Evolutionary conservation across 2,329 filamentous ascomycete genomes (phyloP).

Genomic region (Pestalotiopsis sp.): DNA sequence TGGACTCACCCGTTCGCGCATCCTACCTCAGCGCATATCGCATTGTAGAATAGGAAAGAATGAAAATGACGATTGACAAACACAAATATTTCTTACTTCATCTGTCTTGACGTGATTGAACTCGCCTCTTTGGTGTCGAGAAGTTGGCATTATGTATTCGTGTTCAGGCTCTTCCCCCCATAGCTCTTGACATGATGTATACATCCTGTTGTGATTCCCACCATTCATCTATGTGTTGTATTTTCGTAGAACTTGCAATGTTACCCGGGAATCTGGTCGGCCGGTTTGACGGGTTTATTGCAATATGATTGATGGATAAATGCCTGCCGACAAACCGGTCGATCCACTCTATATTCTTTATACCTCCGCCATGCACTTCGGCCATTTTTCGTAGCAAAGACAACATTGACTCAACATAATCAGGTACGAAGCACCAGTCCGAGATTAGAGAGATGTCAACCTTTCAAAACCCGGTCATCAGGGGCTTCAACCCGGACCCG

Average conservation of each 20-base stretch:
- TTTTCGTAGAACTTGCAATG: no score
- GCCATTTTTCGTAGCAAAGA: background rate
- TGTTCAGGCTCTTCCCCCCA: no score
- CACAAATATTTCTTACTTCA: background rate
- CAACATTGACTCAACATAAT: background rate
- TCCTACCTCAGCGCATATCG: slow-evolving; percentile 28
- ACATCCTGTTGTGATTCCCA: no score
- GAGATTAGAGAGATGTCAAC: slow-evolving; percentile 9
- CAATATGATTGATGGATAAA: slow-evolving; percentile 24
- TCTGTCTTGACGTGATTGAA: no score
- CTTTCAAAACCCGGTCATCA: slow-evolving; percentile 56
- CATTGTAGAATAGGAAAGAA: slow-evolving; percentile 35
- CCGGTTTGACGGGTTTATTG: no score
- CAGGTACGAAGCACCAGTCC: background rate
- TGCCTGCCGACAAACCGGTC: background rate
- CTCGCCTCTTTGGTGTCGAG: no score
- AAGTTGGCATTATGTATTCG: no score
- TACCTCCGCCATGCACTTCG: background rate
- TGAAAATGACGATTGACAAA: slow-evolving; percentile 17
- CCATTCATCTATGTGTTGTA: no score
- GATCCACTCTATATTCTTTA: background rate
- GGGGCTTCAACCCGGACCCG: slow-evolving; percentile 65
- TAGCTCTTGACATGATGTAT: no score
- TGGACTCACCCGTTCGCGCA: slow-evolving; percentile 23
- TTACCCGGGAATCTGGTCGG: no score